phyloP scores from a whole-genome alignment of 2,329 filamentous ascomycete genomes.

The Falciphora oryzae region DNA sequence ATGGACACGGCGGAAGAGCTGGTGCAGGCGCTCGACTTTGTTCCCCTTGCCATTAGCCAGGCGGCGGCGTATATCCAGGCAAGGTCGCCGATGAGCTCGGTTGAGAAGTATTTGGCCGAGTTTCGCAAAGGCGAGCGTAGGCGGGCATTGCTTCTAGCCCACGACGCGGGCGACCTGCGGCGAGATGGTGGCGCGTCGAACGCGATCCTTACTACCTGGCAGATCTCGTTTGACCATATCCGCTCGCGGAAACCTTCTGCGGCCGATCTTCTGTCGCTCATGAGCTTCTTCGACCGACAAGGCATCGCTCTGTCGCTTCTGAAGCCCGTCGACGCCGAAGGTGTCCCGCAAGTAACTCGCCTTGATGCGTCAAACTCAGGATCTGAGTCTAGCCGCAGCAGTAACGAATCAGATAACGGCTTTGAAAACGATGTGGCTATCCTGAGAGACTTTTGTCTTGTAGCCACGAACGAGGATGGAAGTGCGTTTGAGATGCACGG shows the following conservation, averaged over 20 bases:
- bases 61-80: conserved; percentile 27
- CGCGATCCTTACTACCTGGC: neutral
- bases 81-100: conserved; percentile 22
- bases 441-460: no score
- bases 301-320: conserved; percentile 31
- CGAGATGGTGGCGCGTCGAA: conserved; percentile 3
- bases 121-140: conserved; percentile 21
- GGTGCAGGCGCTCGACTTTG: conserved; percentile 22
- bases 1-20: conserved; percentile 13
- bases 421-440: no score
- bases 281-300: neutral
- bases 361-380: no score
- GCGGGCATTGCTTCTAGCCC: neutral
- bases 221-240: neutral
- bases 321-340: conserved; percentile 8
- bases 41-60: conserved; percentile 30
- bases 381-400: no score
- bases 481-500: no score
- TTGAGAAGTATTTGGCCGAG: conserved; percentile 32
- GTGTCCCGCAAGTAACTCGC: no score
- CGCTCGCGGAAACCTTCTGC: neutral
- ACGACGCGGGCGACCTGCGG: conserved; percentile 2
- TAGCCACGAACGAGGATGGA: no score
- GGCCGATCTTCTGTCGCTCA: neutral
- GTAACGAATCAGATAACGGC: no score